Evolutionary conservation across 371 early-diverging fungal species (phyloP), one percentile per base, ranked within the genome.

Genomic region (Synchytrium microbalum): DNA sequence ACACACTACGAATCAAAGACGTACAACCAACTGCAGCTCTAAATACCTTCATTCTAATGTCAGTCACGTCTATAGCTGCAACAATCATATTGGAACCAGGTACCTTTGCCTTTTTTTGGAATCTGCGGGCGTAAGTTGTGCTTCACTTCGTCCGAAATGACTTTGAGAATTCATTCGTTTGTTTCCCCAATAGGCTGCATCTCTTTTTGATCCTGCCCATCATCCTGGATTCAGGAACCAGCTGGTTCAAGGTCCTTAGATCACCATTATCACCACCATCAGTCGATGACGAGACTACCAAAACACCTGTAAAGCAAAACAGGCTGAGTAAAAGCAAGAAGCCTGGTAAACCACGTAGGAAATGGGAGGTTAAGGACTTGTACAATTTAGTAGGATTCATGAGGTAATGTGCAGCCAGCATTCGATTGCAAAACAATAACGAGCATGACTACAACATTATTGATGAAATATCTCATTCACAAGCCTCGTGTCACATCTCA

Each of bases 181-280:
- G n/a, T n/a, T n/a, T n/a, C n/a, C n/a, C n/a, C n/a, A n/a, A n/a
- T n/a, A n/a, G n/a, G n/a, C n/a, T n/a, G n/a, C 72, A 72, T 56
- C 23, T 68, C 32, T 38, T 60, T 0, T 56, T 72, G 13, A 51
- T 66, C 26, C 32, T 65, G 13, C 72, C 72, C 0, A 56, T 72
- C 52, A 5, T 66, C 1, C 38, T 61, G 26, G 65, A 59, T 27
- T 26, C 69, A 3, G 69, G 46, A 10, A 5, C 10, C 5, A 38
- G 19, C 19, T 38, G 5, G 10, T 10, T 19, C 5, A 38, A 10
- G 10, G 46, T 38, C 46, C 19, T 38, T 5, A 38, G 19, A 38
- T 38, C 46, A 19, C 46, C 46, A 10, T 10, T 5, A 38, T 5
- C 46, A 38, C 46, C 46, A 5, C 46, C 5, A 10, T 10, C 10